phyloP scores from a whole-genome alignment of 2,329 filamentous ascomycete genomes.

The Pseudocercospora ulei region DNA sequence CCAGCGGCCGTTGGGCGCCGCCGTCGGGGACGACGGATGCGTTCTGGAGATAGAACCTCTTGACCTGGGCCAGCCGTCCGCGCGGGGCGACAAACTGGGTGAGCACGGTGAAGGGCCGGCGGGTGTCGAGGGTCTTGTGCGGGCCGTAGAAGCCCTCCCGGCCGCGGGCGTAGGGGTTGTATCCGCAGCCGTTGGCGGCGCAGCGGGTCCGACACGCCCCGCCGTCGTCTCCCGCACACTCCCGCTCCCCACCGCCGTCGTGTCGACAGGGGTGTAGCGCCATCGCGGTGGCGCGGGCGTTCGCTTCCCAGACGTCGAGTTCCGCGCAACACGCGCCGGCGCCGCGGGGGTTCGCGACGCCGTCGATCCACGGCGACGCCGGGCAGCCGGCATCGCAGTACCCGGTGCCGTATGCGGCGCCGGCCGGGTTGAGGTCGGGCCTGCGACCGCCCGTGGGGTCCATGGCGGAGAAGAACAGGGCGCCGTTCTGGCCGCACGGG shows the following conservation, averaged over 20 bases:
- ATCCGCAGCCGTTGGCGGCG: not conserved
- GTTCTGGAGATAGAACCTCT: not conserved
- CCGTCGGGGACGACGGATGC: too few relatives aligned
- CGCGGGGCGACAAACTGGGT: not conserved
- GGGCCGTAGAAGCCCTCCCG: not conserved
- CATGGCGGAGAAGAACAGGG: not conserved
- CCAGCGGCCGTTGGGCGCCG: too few relatives aligned
- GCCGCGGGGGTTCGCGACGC: not conserved
- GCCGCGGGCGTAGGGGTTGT: not conserved
- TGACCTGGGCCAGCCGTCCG: not conserved
- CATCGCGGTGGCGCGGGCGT: not conserved
- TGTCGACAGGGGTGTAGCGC: not conserved
- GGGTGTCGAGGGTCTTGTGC: not conserved
- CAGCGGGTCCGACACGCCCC: not conserved
- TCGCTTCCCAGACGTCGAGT: not conserved
- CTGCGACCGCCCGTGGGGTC: not conserved
- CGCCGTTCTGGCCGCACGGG: not conserved
- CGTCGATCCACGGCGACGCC: not conserved
- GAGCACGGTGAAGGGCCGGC: not conserved
- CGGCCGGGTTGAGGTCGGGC: not conserved
- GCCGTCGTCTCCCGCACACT: not conserved
- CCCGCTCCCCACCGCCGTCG: not conserved
- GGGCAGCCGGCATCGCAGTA: constrained; percentile 1
- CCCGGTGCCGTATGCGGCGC: not conserved
- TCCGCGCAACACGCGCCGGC: not conserved